phyloP scores from a whole-genome alignment of 352 stramenopile species.

The Pythium rishiriense region DNA sequence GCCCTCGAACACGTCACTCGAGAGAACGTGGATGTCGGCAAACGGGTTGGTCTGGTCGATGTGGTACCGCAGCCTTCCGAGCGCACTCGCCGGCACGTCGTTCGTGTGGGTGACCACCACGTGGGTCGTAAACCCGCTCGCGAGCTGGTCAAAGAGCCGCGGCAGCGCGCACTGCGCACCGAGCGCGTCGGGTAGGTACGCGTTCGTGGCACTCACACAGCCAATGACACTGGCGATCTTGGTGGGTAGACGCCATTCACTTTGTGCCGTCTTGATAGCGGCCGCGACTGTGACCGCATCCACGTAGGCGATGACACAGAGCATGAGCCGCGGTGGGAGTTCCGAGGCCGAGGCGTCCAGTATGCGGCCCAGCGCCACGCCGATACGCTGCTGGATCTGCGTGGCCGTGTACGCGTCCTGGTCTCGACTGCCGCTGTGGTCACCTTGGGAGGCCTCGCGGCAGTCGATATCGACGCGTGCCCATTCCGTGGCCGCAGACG shows the following conservation, averaged over 20 bases:
- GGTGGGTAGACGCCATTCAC: constrained; percentile 22
- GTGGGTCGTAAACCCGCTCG: constrained; percentile 61
- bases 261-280: constrained; percentile 34
- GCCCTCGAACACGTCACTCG: constrained; percentile 63
- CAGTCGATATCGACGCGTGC: constrained; percentile 29
- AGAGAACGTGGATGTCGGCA: constrained; percentile 65
- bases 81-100: constrained; percentile 37
- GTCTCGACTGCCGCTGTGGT: no score
- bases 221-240: constrained; percentile 53
- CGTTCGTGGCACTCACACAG: constrained; percentile 53
- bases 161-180: constrained; percentile 43
- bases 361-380: constrained; percentile 12
- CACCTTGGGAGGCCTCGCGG: constrained; percentile 18
- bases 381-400: constrained; percentile 30
- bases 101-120: constrained; percentile 54
- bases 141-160: constrained; percentile 71
- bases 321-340: constrained; percentile 48
- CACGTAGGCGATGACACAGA: constrained; percentile 57
- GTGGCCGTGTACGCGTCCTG: constrained; percentile 30
- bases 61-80: constrained; percentile 61
- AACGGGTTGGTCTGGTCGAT: constrained; percentile 75
- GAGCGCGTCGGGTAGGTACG: constrained; percentile 51
- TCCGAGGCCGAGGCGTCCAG: constrained; percentile 17
- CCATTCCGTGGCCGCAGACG: constrained; percentile 48
- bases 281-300: constrained; percentile 49